These are phyloP conservation scores for Lolium multiflorum DNA, from an alignment of 176 grass and related monocot species.

Conservation along the genomic window DNA sequence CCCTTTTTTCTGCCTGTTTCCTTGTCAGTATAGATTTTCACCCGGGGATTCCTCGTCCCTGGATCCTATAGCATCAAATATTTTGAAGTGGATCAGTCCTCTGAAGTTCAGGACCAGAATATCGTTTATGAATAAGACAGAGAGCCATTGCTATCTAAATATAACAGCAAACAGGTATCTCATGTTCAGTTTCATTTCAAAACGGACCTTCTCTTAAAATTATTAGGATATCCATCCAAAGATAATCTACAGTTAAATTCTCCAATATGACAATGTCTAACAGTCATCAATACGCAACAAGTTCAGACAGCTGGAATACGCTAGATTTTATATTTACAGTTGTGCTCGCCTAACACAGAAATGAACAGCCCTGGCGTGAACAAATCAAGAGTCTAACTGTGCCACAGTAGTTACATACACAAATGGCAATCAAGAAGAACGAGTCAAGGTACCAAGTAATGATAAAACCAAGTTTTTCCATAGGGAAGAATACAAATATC, in stretches of 20 bases:
- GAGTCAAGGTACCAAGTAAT: conserved; percentile 33
- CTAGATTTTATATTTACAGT: background rate
- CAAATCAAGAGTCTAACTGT: conserved; percentile 21
- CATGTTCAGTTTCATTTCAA: conserved; percentile 12
- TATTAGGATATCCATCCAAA: conserved; percentile 21
- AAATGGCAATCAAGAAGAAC: background rate
- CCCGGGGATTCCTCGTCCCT: conserved; percentile 84
- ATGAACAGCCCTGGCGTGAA: conserved; percentile 2
- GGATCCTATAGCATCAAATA: conserved; percentile 66
- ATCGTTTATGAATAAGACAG: conserved; percentile 33
- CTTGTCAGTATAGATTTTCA: conserved; percentile 92
- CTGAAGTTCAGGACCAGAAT: conserved; percentile 28
- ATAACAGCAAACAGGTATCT: conserved; percentile 24
- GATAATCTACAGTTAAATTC: background rate
- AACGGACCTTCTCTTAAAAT: background rate
- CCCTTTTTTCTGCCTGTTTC: conserved; percentile 88
- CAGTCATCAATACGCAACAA: conserved; percentile 16
- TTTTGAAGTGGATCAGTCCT: background rate
- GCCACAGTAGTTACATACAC: conserved; percentile 18
- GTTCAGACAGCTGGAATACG: conserved; percentile 15
- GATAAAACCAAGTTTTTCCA: conserved; percentile 26
- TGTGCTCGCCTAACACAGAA: background rate
- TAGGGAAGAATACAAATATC: background rate
- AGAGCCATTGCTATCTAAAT: conserved; percentile 26
- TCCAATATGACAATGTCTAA: conserved; percentile 20